phyloP scores from a whole-genome alignment of 768 basidiomycete genomes.

The Panellus pusillus region DNA sequence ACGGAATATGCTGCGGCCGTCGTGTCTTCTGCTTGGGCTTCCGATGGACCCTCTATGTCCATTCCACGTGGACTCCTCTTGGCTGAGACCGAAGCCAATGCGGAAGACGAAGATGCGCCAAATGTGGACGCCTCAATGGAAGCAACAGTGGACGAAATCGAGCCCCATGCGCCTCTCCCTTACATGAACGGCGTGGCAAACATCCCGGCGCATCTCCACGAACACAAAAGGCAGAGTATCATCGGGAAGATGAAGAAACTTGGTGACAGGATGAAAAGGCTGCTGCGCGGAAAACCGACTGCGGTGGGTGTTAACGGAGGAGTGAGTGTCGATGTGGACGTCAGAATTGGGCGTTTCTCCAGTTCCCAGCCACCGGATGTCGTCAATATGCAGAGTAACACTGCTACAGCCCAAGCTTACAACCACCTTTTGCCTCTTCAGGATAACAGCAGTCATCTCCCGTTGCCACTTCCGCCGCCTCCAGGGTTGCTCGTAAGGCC shows the following conservation, averaged over 20 bases:
- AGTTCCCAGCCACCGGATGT: constrained; percentile 2
- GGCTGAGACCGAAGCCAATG: background rate
- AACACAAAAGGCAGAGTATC: constrained; percentile 12
- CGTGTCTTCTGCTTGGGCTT: constrained; percentile 34
- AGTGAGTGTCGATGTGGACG: constrained; percentile 14
- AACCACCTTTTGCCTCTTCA: constrained; percentile 11
- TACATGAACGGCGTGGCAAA: constrained; percentile 1
- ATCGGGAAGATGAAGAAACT: constrained; percentile 28
- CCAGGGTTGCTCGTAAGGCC: constrained; percentile 29
- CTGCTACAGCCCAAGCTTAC: constrained; percentile 16
- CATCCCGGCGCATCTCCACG: constrained; percentile 1
- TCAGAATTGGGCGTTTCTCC: constrained; percentile 3
- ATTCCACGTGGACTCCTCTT: constrained; percentile 8
- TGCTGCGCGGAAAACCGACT: constrained; percentile 22
- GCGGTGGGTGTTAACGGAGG: constrained; percentile 1
- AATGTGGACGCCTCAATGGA: background rate
- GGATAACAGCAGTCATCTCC: constrained; percentile 8
- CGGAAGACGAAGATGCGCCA: background rate
- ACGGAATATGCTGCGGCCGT: constrained; percentile 36
- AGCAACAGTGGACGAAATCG: constrained; percentile 1
- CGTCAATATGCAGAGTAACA: constrained; percentile 16
- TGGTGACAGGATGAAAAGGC: constrained; percentile 28
- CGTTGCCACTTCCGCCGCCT: constrained; percentile 22
- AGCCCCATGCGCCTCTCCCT: background rate
- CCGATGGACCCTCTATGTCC: constrained; percentile 18